Evolutionary conservation across 306 rosid species (phyloP).

Genomic region (Geum urbanum): DNA sequence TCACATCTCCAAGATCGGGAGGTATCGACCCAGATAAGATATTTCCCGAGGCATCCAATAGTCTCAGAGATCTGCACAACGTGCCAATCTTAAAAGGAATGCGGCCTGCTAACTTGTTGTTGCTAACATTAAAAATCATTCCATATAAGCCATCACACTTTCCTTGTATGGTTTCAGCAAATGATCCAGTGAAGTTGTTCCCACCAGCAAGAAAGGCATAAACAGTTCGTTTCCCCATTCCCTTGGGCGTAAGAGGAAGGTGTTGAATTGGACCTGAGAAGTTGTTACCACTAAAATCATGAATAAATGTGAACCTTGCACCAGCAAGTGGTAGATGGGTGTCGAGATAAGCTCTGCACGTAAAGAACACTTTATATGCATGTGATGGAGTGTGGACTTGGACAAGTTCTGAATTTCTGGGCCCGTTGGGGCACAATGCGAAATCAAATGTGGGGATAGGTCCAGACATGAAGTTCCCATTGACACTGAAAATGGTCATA

Average conservation of each 20-base stretch:
- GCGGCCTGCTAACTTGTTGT: conserved; percentile 29
- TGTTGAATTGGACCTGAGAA: conserved; percentile 31
- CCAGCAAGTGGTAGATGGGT: conserved; percentile 14
- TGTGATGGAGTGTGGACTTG: conserved; percentile 5
- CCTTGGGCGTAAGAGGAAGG: conserved; percentile 17
- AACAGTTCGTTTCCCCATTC: conserved; percentile 13
- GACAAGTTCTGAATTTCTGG: conserved; percentile 12
- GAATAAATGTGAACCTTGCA: conserved; percentile 19
- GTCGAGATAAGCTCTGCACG: conserved; percentile 23
- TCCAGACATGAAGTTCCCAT: conserved; percentile 30
- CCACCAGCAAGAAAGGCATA: conserved; percentile 38
- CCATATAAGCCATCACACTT: conserved; percentile 28
- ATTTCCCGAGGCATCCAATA: conserved; percentile 34
- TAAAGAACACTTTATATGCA: conserved; percentile 20
- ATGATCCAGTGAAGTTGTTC: conserved; percentile 25
- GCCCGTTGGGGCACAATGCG: conserved; percentile 17
- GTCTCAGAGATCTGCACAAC: conserved; percentile 24
- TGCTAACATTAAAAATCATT: conserved; percentile 28
- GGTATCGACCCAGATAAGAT: conserved; percentile 27
- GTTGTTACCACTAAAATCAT: conserved; percentile 39
- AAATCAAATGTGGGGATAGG: conserved; percentile 20
- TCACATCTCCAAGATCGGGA: conserved; percentile 24
- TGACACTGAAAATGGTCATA: conserved; percentile 25
- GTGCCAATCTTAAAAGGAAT: conserved; percentile 22
- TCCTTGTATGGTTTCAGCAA: conserved; percentile 21